Evolutionary conservation across 805 yeast species (phyloP), one percentile per base, ranked within the genome.

Genomic region (Ogataea sp.): DNA sequence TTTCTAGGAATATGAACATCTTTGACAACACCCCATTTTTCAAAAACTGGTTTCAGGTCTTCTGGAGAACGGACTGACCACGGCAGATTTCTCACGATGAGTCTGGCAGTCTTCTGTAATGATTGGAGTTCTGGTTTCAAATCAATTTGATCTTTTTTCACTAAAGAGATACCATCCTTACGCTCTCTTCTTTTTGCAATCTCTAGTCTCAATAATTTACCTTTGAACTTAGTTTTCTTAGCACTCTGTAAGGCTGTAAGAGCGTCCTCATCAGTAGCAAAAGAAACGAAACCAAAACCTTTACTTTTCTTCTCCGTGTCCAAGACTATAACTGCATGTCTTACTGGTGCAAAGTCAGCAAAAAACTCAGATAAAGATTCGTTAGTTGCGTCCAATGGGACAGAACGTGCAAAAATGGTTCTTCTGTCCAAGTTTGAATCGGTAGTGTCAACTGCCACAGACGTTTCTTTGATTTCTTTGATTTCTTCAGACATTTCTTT

Each of bases 231-330:
- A 34, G 66, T 52, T 53, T 71, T 80, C 56, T 79, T 78, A 14
- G 90, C 67, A 47, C 77, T 73, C 17, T 70, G 75, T 45, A 89
- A 65, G 0, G 97, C 97, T 34, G 72, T 65, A 31, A 72, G 57
- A 0, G 96, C 84, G 55, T 93, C 98, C 36, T 87, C 95, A 46
- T 85, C 88, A 36, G 73, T 62, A 2, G 84, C 76, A 59, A 93
- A 93, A 28, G 95, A 81, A 14, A 88, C 98, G 60, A 93, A 93
- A 3, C 98, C 98, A 62, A 89, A 93, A 2, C 98, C 97, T 58
- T 89, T 74, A 3, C 96, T 86, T 34, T 81, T 71, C 39, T 83
- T 75, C 27, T 81, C 77, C 10, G 68, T 67, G 55, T 89, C 96
- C 30, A 70, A 82, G 15, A 93, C 97, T 32, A 93, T 74, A 34